These are phyloP conservation scores for Termitomyces heimii DNA, from an alignment of 768 basidiomycete genomes.

Conservation along the genomic window DNA sequence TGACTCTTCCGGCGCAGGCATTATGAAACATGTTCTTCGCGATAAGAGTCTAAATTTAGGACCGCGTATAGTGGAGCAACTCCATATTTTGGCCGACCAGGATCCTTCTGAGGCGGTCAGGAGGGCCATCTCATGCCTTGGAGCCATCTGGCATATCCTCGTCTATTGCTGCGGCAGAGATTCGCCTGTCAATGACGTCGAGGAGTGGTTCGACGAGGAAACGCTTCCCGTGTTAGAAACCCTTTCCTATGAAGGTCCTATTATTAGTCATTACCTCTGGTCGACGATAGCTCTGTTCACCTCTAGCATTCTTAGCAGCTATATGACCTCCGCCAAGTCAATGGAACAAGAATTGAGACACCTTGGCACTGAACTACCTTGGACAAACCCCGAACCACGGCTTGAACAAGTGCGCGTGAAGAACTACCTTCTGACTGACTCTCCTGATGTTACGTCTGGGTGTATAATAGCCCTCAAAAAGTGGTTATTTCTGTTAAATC, in stretches of 20 bases:
- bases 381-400: conserved; percentile 3
- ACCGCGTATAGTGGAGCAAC: conserved; percentile 2
- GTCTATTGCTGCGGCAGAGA: conserved; percentile 3
- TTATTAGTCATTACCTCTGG: conserved; percentile 5
- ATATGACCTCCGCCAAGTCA: conserved; percentile 1
- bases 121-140: conserved; percentile 3
- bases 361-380: conserved; percentile 3
- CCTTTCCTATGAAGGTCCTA: conserved; percentile 4
- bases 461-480: conserved; percentile 7
- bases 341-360: conserved; percentile 1
- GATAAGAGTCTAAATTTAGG: conserved; percentile 6
- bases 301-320: conserved; percentile 2
- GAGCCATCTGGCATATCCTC: conserved; percentile 9
- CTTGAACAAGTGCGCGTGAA: conserved; percentile 3
- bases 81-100: conserved; percentile 2
- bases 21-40: neutral
- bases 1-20: neutral
- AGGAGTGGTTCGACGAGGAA: conserved; percentile 11
- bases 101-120: conserved; percentile 2
- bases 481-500: conserved; percentile 1
- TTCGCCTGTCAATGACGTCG: neutral
- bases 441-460: conserved; percentile 3
- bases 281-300: conserved; percentile 5
- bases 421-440: neutral
- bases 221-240: conserved; percentile 9